phyloP scores from a whole-genome alignment of 805 yeast species.

The Kluyveromyces nonfermentans region DNA sequence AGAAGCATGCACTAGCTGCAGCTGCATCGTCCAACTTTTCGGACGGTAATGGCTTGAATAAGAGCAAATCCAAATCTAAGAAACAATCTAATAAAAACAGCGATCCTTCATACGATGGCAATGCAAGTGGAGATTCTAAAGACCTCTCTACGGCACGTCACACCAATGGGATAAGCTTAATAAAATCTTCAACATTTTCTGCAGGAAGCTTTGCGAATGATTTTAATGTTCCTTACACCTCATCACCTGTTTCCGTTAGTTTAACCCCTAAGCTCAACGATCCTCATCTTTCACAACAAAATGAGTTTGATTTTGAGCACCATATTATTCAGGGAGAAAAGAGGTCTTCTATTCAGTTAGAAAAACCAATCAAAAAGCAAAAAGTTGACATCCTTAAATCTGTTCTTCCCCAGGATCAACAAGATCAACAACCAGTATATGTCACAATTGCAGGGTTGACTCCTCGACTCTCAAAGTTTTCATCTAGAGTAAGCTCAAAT shows the following conservation, averaged over 20 bases:
- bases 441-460: slow-evolving; percentile 78
- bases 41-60: slow-evolving; percentile 1
- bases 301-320: not conserved
- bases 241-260: slow-evolving; percentile 74
- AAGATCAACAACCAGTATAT: slow-evolving; percentile 13
- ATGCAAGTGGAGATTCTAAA: slow-evolving; percentile 8
- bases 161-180: not conserved
- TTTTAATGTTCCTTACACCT: slow-evolving; percentile 51
- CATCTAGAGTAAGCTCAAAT: slow-evolving; percentile 13
- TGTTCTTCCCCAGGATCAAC: not conserved
- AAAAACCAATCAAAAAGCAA: not conserved
- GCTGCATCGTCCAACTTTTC: slow-evolving; percentile 1
- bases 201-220: slow-evolving; percentile 11
- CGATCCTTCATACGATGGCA: slow-evolving; percentile 1
- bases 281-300: not conserved
- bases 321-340: not conserved
- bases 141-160: slow-evolving; percentile 14
- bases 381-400: not conserved
- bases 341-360: not conserved
- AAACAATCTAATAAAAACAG: slow-evolving; percentile 1
- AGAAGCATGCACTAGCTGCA: slow-evolving; percentile 59
- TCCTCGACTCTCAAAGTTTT: slow-evolving; percentile 62
- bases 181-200: slow-evolving; percentile 4
- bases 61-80: slow-evolving; percentile 3
- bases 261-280: slow-evolving; percentile 12